A percentile compares a stretch with the other conserved stretches of the same genome.
Conservation (phyloP, 371 early-diverging fungal species). For the Apophysomyces ossiformis region DNA sequence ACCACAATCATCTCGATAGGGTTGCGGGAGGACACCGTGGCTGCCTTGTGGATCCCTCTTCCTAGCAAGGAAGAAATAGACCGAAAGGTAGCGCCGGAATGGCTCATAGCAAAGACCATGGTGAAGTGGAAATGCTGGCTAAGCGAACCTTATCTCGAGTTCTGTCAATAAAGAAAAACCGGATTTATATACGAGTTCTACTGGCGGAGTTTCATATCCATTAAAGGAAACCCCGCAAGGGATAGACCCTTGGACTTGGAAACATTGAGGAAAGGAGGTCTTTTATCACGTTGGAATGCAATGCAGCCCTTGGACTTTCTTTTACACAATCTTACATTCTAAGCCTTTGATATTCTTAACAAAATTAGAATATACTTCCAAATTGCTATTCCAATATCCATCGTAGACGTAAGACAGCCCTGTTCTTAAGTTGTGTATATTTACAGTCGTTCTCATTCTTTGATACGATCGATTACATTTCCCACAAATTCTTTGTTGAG, state of each 20-base stretch:
- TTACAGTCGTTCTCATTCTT: not conserved
- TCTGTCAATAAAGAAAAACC: not conserved
- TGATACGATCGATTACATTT: not conserved
- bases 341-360: not conserved
- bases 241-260: no score
- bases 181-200: not conserved
- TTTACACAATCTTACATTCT: no score
- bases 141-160: not conserved
- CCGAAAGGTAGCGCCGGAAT: slow-evolving; percentile 22
- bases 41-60: slow-evolving; percentile 29
- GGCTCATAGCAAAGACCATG: slow-evolving; percentile 1
- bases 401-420: no score
- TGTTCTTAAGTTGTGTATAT: no score
- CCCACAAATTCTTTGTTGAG: not conserved
- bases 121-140: not conserved
- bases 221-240: not conserved
- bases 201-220: not conserved
- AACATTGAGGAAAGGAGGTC: not conserved
- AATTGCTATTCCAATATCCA: no score
- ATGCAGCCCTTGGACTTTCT: not conserved
- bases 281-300: not conserved
- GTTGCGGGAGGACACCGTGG: slow-evolving; percentile 51
- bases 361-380: not conserved
- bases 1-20: slow-evolving; percentile 85
- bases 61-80: slow-evolving; percentile 31